Conservation (phyloP, 306 rosid genomes). For the Comarum palustre region DNA sequence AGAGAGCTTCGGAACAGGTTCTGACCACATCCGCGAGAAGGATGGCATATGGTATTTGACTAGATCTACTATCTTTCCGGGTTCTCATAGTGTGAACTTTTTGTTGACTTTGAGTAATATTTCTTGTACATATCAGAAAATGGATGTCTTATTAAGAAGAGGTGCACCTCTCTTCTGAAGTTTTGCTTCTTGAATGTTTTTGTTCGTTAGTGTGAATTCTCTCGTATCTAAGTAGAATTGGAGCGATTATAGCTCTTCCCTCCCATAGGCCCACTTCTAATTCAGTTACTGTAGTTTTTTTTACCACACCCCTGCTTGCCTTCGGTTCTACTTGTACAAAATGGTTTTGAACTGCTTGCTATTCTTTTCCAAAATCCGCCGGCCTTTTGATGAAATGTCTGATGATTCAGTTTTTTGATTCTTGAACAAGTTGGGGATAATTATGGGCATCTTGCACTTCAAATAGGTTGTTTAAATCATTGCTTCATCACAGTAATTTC, state of each 20-base stretch:
- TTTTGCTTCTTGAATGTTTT: conserved; percentile 1
- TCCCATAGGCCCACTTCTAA: not conserved
- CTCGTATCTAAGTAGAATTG: not conserved
- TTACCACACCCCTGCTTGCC: not conserved
- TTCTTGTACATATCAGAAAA: not conserved
- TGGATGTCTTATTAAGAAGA: not conserved
- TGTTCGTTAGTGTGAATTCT: not conserved
- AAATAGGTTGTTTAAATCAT: not conserved
- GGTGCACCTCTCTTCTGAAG: not conserved
- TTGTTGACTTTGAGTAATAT: not conserved
- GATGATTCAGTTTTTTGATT: not conserved
- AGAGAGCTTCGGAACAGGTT: conserved; percentile 98
- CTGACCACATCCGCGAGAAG: conserved; percentile 98
- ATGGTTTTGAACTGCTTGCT: not conserved
- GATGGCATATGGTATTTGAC: conserved; percentile 88
- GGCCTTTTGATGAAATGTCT: not conserved
- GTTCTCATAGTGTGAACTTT: not conserved
- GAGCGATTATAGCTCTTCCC: not conserved
- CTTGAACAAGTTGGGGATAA: not conserved
- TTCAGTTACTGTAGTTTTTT: not conserved
- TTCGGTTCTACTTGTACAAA: not conserved
- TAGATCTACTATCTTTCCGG: conserved; percentile 18
- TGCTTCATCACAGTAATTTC: not conserved
- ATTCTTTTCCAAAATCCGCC: not conserved
- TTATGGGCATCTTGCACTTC: not conserved